A percentile compares a stretch with the other conserved stretches of the same genome.
Conservation (phyloP, 441 rosid genomes). For the Eugenia klotzschiana region DNA sequence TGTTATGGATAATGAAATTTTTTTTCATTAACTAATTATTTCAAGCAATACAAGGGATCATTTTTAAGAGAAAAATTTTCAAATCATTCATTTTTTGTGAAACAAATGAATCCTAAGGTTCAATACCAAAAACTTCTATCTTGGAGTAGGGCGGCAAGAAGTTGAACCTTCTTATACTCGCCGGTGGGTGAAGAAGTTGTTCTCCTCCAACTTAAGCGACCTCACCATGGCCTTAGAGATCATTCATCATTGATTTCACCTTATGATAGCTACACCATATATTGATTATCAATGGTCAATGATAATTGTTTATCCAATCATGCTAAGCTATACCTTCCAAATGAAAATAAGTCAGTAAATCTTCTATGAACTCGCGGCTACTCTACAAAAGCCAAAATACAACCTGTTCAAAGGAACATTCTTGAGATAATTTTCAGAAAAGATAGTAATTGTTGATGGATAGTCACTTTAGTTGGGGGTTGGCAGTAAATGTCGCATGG, state of each 20-base stretch:
- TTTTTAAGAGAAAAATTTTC: too few relatives aligned
- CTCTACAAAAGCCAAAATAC: too few relatives aligned
- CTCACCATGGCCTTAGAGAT: not conserved
- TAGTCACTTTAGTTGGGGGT: not conserved
- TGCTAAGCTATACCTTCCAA: too few relatives aligned
- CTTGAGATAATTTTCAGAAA: too few relatives aligned
- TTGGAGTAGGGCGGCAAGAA: not conserved
- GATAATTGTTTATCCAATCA: not conserved
- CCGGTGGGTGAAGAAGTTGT: not conserved
- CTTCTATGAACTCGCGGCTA: too few relatives aligned
- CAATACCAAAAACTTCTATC: not conserved
- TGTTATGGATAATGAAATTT: too few relatives aligned
- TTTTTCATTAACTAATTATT: too few relatives aligned
- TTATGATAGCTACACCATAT: not conserved
- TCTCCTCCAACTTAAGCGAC: not conserved
- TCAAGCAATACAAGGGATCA: too few relatives aligned
- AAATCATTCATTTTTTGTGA: too few relatives aligned
- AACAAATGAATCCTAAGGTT: too few relatives aligned
- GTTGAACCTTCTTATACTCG: not conserved
- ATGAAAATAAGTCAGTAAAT: too few relatives aligned
- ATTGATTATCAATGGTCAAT: not conserved
- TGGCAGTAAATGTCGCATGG: not conserved
- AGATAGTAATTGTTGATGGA: not conserved
- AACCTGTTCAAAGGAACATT: too few relatives aligned
- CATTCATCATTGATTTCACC: not conserved